These are phyloP conservation scores for Bipolaris gigantea DNA, from an alignment of 2,329 filamentous ascomycete species.

Conservation along the genomic window DNA sequence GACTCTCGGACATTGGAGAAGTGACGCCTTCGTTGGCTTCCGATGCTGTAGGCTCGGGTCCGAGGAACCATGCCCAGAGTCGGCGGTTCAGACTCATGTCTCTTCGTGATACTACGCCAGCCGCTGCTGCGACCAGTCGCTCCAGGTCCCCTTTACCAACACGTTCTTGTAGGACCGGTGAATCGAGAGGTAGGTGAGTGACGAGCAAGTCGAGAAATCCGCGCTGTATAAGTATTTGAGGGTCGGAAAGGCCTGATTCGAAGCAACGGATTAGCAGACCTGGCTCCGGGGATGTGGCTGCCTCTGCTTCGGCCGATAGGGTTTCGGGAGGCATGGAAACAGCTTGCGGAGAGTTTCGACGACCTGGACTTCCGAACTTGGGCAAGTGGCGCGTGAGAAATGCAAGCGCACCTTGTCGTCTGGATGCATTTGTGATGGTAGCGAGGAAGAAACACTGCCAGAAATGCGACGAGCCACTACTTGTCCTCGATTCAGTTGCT, in stretches of 20 bases:
- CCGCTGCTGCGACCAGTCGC: constrained; percentile 77
- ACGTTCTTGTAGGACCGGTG: constrained; percentile 73
- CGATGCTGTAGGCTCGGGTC: constrained; percentile 64
- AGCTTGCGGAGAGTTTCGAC: constrained; percentile 23
- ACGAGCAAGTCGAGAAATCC: constrained; percentile 93
- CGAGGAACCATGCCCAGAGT: constrained; percentile 95
- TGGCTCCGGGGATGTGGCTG: constrained; percentile 87
- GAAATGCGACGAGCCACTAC: constrained; percentile 77
- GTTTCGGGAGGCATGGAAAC: constrained; percentile 8
- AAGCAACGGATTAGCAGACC: constrained; percentile 90
- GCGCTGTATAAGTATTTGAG: constrained; percentile 87
- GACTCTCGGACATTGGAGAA: constrained; percentile 54
- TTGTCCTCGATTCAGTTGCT: constrained; percentile 40
- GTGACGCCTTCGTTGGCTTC: constrained; percentile 29
- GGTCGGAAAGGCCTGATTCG: constrained; percentile 82
- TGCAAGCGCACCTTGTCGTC: constrained; percentile 82
- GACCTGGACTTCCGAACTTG: constrained; percentile 56
- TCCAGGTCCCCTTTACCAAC: constrained; percentile 78
- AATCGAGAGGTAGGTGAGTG: constrained; percentile 83
- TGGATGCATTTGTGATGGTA: constrained; percentile 83
- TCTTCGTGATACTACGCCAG: constrained; percentile 82
- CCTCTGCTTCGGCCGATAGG: constrained; percentile 58
- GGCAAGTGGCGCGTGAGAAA: constrained; percentile 82
- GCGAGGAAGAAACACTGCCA: constrained; percentile 98
- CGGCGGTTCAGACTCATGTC: constrained; percentile 97